phyloP scores from a whole-genome alignment of 2,329 filamentous ascomycete species.

The Clathrospora elynae region DNA sequence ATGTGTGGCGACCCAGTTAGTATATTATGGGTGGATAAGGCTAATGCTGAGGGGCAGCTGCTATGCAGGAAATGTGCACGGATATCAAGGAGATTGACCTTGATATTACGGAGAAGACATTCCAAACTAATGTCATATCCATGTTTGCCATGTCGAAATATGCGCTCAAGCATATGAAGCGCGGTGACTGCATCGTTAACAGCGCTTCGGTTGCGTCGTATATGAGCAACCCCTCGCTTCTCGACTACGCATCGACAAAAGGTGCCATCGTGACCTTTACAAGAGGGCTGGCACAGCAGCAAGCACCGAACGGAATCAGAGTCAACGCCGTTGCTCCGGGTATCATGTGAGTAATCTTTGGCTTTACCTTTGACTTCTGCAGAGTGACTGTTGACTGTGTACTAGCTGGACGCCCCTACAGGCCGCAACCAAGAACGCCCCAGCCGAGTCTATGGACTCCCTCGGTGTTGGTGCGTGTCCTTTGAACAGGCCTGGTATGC shows the following conservation, averaged over 20 bases:
- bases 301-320: constrained; percentile 69
- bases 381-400: background rate
- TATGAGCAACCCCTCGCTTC: constrained; percentile 73
- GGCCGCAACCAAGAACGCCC: constrained; percentile 20
- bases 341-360: constrained; percentile 45
- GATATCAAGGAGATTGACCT: constrained; percentile 62
- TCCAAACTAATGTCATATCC: constrained; percentile 76
- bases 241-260: constrained; percentile 79
- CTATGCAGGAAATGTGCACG: constrained; percentile 60
- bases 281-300: constrained; percentile 73
- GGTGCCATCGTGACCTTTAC: constrained; percentile 79
- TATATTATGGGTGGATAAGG: background rate
- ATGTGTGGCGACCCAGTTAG: background rate
- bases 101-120: constrained; percentile 60
- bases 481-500: constrained; percentile 25
- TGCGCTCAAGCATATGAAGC: constrained; percentile 70
- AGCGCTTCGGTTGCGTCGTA: constrained; percentile 80
- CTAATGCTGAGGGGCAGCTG: constrained; percentile 44
- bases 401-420: constrained; percentile 24
- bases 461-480: constrained; percentile 27
- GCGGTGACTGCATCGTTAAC: constrained; percentile 76
- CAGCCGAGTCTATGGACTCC: constrained; percentile 17
- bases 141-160: constrained; percentile 81
- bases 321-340: constrained; percentile 77
- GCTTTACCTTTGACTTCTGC: background rate